Evolutionary conservation across 305 asterid genomes (phyloP).

Genomic region (Coffea humblotiana): DNA sequence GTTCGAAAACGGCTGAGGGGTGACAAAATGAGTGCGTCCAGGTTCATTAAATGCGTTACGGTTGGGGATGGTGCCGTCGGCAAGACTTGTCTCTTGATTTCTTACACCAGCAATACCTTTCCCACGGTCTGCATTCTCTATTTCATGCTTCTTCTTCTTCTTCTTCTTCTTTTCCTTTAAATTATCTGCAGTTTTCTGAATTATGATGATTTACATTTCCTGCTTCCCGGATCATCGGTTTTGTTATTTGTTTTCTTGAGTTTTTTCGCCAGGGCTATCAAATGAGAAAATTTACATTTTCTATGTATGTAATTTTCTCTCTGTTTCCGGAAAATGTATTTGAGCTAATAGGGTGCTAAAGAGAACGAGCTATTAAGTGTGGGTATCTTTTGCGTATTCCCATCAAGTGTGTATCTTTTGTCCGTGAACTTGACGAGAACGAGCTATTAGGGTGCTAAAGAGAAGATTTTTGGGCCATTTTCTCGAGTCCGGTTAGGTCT

Average conservation of each 20-base stretch:
- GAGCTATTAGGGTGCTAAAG: background rate
- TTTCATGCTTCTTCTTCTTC: background rate
- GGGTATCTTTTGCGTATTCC: no score
- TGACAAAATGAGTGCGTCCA: conserved; percentile 45
- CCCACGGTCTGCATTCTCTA: conserved; percentile 35
- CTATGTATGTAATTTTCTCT: background rate
- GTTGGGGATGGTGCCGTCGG: conserved; percentile 60
- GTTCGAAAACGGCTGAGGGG: background rate
- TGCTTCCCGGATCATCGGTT: background rate
- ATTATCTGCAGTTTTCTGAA: background rate
- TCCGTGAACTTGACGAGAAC: background rate
- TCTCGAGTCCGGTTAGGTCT: background rate
- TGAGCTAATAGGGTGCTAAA: background rate
- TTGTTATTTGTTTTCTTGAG: background rate
- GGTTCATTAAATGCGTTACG: conserved; percentile 53
- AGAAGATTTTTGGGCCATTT: background rate
- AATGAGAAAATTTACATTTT: background rate
- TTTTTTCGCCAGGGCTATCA: background rate
- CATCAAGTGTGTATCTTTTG: background rate
- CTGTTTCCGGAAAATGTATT: background rate
- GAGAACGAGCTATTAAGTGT: no score
- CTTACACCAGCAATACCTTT: conserved; percentile 51
- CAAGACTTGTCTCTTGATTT: conserved; percentile 51
- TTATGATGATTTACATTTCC: background rate
- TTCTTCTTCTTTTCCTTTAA: no score